These are phyloP conservation scores for Arctostaphylos glauca DNA, from an alignment of 148 eudicot genomes.

Conservation along the genomic window DNA sequence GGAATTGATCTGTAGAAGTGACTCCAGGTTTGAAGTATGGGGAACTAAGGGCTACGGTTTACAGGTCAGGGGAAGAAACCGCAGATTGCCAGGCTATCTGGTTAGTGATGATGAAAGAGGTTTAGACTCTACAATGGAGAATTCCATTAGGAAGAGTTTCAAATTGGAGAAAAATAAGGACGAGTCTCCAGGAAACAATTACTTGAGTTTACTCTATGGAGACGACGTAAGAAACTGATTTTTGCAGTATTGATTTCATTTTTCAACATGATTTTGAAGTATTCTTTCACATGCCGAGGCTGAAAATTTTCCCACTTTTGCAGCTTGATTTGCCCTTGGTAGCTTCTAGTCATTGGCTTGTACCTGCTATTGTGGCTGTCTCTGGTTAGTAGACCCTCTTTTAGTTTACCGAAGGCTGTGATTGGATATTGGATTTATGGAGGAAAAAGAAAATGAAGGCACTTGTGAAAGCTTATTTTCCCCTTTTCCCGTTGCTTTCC, in stretches of 20 bases:
- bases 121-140: conserved; percentile 46
- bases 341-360: conserved; percentile 82
- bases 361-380: conserved; percentile 66
- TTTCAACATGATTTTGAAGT: background rate
- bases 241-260: background rate
- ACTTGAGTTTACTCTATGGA: conserved; percentile 54
- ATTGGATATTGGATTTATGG: too few relatives aligned
- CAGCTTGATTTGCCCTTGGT: conserved; percentile 81
- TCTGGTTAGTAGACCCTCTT: conserved; percentile 53
- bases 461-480: background rate
- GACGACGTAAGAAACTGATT: conserved; percentile 59
- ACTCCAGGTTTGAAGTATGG: conserved; percentile 84
- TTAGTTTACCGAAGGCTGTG: background rate
- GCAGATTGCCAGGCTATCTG: conserved; percentile 70
- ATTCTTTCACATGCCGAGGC: background rate
- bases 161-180: conserved; percentile 29
- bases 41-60: conserved; percentile 86
- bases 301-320: conserved; percentile 16
- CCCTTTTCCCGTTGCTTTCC: background rate
- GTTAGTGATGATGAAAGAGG: conserved; percentile 45
- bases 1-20: conserved; percentile 77
- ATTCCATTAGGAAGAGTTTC: conserved; percentile 26
- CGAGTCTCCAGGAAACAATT: conserved; percentile 49
- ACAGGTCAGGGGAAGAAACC: conserved; percentile 65
- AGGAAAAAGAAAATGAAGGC: background rate